Evolutionary conservation across 495 filamentous ascomycete species (phyloP).

Genomic region (Penicillium paradoxum): DNA sequence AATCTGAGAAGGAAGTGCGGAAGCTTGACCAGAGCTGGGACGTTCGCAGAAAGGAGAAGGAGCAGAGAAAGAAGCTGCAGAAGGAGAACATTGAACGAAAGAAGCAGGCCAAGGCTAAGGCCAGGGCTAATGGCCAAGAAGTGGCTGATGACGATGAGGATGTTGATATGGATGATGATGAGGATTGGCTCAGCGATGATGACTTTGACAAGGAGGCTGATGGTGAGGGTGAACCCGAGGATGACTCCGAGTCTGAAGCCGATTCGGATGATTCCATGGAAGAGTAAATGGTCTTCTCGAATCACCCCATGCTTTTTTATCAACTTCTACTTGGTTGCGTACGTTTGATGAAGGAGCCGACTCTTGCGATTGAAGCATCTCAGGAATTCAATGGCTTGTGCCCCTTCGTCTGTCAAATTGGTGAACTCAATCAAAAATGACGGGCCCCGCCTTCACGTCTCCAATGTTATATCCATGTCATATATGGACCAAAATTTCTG

Average conservation of each 20-base stretch:
- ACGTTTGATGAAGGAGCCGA: background rate
- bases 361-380: background rate
- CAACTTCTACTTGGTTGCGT: background rate
- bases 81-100: conserved; percentile 86
- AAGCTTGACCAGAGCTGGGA: conserved; percentile 79
- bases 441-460: background rate
- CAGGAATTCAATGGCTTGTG: background rate
- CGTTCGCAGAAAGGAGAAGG: conserved; percentile 70
- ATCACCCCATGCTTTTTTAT: background rate
- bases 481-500: conserved; percentile 8
- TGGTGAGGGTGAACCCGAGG: conserved; percentile 43
- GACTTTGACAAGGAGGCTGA: conserved; percentile 54
- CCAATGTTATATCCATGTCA: background rate
- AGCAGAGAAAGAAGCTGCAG: conserved; percentile 71
- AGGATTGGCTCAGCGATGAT: conserved; percentile 60
- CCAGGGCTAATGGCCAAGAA: conserved; percentile 37
- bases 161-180: conserved; percentile 50
- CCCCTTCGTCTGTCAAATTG: background rate
- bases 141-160: conserved; percentile 50
- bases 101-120: conserved; percentile 54
- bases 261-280: conserved; percentile 40
- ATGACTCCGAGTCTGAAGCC: conserved; percentile 19
- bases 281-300: conserved; percentile 20
- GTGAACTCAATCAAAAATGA: conserved; percentile 1
- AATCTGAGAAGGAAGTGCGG: conserved; percentile 70